Evolutionary conservation across 2,329 filamentous ascomycete genomes (phyloP), one percentile per base, ranked within the genome.

Genomic region (Pyrenophora graminea): DNA sequence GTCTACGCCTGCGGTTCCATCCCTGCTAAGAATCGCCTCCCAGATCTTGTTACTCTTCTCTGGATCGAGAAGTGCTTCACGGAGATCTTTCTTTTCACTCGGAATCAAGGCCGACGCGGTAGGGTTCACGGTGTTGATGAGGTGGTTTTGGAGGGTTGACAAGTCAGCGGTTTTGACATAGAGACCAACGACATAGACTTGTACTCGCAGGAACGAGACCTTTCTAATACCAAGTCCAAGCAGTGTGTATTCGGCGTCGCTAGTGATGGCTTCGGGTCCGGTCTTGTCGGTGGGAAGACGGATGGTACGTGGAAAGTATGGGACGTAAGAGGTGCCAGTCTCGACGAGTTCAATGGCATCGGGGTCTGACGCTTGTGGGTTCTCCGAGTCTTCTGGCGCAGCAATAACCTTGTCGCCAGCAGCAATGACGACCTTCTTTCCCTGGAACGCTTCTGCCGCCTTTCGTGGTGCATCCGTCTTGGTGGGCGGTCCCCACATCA

Each of bases 121-220:
- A 0, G 86, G 82, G 68, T 90, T 90, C 63, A 95, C 84, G 56
- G 85, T 85, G 68, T 86, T 86, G 54, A 95, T 83, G 25, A 97
- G 81, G 38, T 85, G 83, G 60, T 83, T 80, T 74, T 97, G 93
- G 34, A 99, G 80, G n/a, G 82, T 80, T 3, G 87, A 85, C 52
- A 99, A 85, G 67, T 96, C 91, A 32, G 86, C 79, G 0, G 88
- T 93, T 21, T 91, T 90, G 21, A 97, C 82, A 76, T 99, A 99
- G 64, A 95, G 85, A 13, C 93, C 94, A 0, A 96, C 89, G 15
- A 97, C 89, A 76, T 99, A 99, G 45, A 99, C 94, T 71, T 96
- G 87, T 38, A 99, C 91, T 41, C 84, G 79, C 38, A 97, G 77
- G 73, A 97, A 96, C 19, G 89, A 95, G 27, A 99, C 94, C 1